A percentile compares a stretch with the other conserved stretches of the same genome.
phyloP scores from a whole-genome alignment of 768 basidiomycete genomes.

The Botryobasidium botryosum region DNA sequence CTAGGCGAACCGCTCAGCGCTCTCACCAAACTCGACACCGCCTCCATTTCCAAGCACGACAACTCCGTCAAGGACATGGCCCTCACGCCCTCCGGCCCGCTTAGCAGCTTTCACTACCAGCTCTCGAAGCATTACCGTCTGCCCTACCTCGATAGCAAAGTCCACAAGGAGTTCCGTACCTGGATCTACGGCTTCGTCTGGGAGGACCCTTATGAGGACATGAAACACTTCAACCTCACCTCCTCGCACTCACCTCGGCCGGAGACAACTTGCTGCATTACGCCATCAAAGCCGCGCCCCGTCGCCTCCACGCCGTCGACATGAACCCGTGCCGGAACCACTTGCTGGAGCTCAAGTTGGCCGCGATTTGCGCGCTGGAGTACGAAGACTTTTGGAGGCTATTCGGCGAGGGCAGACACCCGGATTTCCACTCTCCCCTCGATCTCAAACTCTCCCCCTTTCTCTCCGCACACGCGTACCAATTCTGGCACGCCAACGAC shows the following conservation, averaged over 20 bases:
- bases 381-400: constrained; percentile 48
- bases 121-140: constrained; percentile 39
- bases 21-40: no score
- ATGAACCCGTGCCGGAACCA: constrained; percentile 65
- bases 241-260: constrained; percentile 60
- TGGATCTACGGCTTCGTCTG: constrained; percentile 42
- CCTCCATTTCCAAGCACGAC: no score
- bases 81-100: no score
- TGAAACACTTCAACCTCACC: constrained; percentile 41
- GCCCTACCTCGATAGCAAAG: constrained; percentile 50
- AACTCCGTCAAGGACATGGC: no score
- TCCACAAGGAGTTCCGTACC: constrained; percentile 41
- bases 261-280: constrained; percentile 73
- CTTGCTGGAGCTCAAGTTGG: constrained; percentile 63
- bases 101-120: neutral
- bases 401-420: constrained; percentile 48
- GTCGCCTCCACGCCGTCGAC: constrained; percentile 53
- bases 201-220: constrained; percentile 64
- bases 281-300: constrained; percentile 44
- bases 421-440: constrained; percentile 40
- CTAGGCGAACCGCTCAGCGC: no score
- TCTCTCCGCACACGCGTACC: constrained; percentile 51
- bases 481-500: constrained; percentile 56
- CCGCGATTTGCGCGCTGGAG: constrained; percentile 37
- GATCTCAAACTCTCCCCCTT: constrained; percentile 45